These are phyloP conservation scores for Fonsecaea pedrosoi DNA, from an alignment of 2,329 filamentous ascomycete species.

Conservation along the genomic window DNA sequence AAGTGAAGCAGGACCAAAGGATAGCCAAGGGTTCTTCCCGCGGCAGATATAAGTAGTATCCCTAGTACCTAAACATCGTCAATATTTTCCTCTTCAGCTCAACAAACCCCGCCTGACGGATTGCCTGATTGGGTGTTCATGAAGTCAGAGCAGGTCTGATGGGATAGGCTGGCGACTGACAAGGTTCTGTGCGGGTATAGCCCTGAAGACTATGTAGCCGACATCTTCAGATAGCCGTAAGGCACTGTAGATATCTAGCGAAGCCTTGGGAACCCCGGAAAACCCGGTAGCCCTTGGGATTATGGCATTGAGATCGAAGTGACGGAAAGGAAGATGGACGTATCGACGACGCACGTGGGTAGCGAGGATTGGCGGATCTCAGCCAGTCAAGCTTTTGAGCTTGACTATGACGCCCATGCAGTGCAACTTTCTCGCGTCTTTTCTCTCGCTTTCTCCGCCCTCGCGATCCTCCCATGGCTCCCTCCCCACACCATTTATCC, in stretches of 20 bases:
- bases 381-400: neutral
- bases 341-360: constrained; percentile 17
- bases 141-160: constrained; percentile 1
- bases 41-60: neutral
- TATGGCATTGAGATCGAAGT: neutral
- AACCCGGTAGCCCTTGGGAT: neutral
- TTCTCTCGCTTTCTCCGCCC: constrained; percentile 10
- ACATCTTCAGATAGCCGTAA: neutral
- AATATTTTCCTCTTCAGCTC: constrained; percentile 4
- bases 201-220: neutral
- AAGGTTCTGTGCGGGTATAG: neutral
- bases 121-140: neutral
- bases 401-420: constrained; percentile 8
- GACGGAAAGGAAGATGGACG: neutral
- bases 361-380: neutral
- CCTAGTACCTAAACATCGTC: neutral
- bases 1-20: neutral
- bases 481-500: neutral
- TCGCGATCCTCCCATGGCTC: constrained; percentile 13
- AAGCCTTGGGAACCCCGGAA: neutral
- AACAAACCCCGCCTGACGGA: neutral
- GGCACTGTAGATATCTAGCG: neutral
- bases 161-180: neutral
- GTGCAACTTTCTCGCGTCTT: neutral
- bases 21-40: neutral